Percentiles rank a stretch among this genome's conserved stretches.
Conservation (phyloP, 495 filamentous ascomycete species). For the Xylaria intraflava region DNA sequence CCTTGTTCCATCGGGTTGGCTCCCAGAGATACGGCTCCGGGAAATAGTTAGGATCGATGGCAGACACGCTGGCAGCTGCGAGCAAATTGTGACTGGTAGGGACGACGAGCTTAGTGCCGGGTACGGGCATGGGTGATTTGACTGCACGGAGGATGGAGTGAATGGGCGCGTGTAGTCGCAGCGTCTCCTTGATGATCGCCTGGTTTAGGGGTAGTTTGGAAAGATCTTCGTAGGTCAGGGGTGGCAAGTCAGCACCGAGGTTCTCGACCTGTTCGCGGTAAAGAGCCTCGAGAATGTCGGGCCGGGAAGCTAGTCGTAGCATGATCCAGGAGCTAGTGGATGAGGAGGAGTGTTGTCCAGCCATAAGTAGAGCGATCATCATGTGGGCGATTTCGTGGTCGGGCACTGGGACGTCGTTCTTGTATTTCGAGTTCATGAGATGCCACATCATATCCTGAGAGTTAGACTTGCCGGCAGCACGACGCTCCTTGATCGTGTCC, state of each 20-base stretch:
- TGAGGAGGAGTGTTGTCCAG: conserved; percentile 81
- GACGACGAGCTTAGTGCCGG: conserved; percentile 71
- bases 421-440: conserved; percentile 73
- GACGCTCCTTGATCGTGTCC: conserved; percentile 64
- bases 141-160: conserved; percentile 83
- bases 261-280: conserved; percentile 64
- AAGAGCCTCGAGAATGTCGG: conserved; percentile 65
- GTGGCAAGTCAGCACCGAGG: conserved; percentile 56
- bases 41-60: conserved; percentile 66
- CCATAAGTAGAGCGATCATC: conserved; percentile 89
- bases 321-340: conserved; percentile 77
- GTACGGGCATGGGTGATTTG: conserved; percentile 69
- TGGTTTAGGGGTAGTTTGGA: conserved; percentile 62
- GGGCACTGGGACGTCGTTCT: conserved; percentile 60
- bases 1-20: conserved; percentile 75
- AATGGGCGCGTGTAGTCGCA: conserved; percentile 74
- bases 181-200: conserved; percentile 70
- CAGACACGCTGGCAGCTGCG: conserved; percentile 72
- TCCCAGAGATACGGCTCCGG: conserved; percentile 76
- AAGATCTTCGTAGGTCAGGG: conserved; percentile 60
- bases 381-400: conserved; percentile 83
- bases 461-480: conserved; percentile 41
- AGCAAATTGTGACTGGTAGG: conserved; percentile 71
- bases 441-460: conserved; percentile 76
- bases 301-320: conserved; percentile 66